Base-by-base conservation (phyloP, 2,329 filamentous ascomycete species). In the Cytospora leucostoma region DNA sequence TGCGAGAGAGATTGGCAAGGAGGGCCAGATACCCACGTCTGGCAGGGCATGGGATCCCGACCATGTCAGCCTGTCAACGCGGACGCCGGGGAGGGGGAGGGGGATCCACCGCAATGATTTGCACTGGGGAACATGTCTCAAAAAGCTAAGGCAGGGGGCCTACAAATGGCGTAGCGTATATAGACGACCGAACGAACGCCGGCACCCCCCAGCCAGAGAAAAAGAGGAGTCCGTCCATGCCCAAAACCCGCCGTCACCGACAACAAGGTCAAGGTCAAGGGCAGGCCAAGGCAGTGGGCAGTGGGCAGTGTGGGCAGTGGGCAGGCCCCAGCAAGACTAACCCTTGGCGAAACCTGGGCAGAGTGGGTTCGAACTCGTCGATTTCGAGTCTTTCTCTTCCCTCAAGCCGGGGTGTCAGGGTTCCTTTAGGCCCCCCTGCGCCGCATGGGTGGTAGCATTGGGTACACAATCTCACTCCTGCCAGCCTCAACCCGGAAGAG, bases 51-150 rank as follows among this genome's bases (percentile, higher is more conserved):
- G 19, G 54, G 37, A 56, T 38, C 33, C 37, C 54, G 33, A 37
- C 33, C 32, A 10, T 33, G 51, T 33, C 51, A 33, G 34, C 34
- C 27, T 56, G 54, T 56, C 54, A 34, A 35, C 33, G 21, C 15
- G 21, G 17, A 15, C 21, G 13, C 54, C 37, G 37, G 35, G n/a
- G n/a, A n/a, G n/a, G 54, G 32, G 32, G 27, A 13, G 33, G 21
- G 37, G 7, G 37, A 15, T 6, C 54, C 37, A 56, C 33, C 37
- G 54, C 54, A 53, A 56, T 27, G 54, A 56, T 47, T 47, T 12
- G 27, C 53, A 65, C 74, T 64, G 63, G 74, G 74, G 73, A 53
- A 27, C 27, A 2, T 69, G 74, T 76, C 71, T 47, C 44, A 47
- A 19, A 47, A 47, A 10, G 12, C n/a, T 10, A n/a, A 21, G 44